Conservation (phyloP, 2,329 filamentous ascomycete genomes). For the Epichloe brachyelytri region DNA sequence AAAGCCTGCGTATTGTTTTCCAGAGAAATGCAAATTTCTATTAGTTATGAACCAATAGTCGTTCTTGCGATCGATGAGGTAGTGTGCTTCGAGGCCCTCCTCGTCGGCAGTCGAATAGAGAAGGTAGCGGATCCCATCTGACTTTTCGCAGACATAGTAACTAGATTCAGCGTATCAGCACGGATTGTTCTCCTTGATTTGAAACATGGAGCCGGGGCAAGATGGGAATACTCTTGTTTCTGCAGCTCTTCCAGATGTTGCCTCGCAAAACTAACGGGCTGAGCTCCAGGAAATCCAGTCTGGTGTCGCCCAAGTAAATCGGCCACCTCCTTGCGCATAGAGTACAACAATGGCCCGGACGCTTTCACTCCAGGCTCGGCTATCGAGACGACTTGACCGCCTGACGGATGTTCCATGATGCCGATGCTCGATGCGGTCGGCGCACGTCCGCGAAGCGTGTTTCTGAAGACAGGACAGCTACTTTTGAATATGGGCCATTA, state of each 20-base stretch:
- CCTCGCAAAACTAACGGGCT: slow-evolving; percentile 83
- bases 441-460: neutral
- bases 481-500: neutral
- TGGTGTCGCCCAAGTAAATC: slow-evolving; percentile 58
- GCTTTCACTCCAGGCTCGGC: slow-evolving; percentile 53
- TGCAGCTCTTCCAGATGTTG: slow-evolving; percentile 74
- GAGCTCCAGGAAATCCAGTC: slow-evolving; percentile 70
- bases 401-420: slow-evolving; percentile 18
- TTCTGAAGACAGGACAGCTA: neutral
- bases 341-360: slow-evolving; percentile 41
- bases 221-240: slow-evolving; percentile 51
- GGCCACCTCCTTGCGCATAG: slow-evolving; percentile 62
- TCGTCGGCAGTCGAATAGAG: slow-evolving; percentile 69
- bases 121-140: slow-evolving; percentile 90
- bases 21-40: slow-evolving; percentile 63
- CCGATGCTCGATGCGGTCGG: neutral
- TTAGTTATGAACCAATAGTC: slow-evolving; percentile 80
- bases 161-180: slow-evolving; percentile 24
- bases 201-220: slow-evolving; percentile 3
- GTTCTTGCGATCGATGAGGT: slow-evolving; percentile 95
- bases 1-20: slow-evolving; percentile 52
- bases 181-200: too few species aligned
- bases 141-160: slow-evolving; percentile 98
- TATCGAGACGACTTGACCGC: slow-evolving; percentile 34
- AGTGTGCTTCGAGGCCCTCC: slow-evolving; percentile 54